Percentiles rank a stretch among this genome's conserved stretches.
These are phyloP conservation scores for Extremus antarcticus DNA, from an alignment of 495 filamentous ascomycete genomes.

Conservation along the genomic window DNA sequence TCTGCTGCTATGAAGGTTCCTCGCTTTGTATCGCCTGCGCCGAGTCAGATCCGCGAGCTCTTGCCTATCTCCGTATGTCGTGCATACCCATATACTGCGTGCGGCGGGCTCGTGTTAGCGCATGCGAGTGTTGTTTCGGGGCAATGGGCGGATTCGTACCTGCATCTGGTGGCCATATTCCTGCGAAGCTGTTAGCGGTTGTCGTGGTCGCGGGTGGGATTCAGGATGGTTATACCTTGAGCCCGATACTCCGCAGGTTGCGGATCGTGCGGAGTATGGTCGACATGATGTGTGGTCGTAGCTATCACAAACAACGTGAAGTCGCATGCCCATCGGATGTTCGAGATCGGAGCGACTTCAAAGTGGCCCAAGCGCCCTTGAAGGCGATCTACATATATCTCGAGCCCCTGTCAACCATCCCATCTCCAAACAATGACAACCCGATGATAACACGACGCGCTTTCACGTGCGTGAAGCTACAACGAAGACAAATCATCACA, in stretches of 20 bases:
- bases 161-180: constrained; percentile 87
- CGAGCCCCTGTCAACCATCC: not conserved
- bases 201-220: not conserved
- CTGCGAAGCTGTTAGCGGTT: constrained; percentile 40
- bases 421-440: not conserved
- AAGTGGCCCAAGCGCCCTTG: too few species aligned
- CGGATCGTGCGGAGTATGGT: constrained; percentile 74
- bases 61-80: not conserved
- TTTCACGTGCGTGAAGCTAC: constrained; percentile 7
- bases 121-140: not conserved
- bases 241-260: constrained; percentile 74
- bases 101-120: constrained; percentile 21
- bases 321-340: too few species aligned
- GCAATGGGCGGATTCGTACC: constrained; percentile 42
- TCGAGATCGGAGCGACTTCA: too few species aligned
- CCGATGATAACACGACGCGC: constrained; percentile 14
- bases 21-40: constrained; percentile 87
- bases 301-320: not conserved
- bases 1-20: constrained; percentile 78
- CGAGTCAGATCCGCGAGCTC: constrained; percentile 6
- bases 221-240: constrained; percentile 54
- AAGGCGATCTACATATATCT: too few species aligned
- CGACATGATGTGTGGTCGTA: constrained; percentile 58
- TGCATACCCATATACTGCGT: constrained; percentile 24
- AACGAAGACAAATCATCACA: not conserved